Percentiles rank a stretch among this genome's conserved stretches.
phyloP scores from a whole-genome alignment of 495 filamentous ascomycete genomes.

The Penicillium crystallinum region DNA sequence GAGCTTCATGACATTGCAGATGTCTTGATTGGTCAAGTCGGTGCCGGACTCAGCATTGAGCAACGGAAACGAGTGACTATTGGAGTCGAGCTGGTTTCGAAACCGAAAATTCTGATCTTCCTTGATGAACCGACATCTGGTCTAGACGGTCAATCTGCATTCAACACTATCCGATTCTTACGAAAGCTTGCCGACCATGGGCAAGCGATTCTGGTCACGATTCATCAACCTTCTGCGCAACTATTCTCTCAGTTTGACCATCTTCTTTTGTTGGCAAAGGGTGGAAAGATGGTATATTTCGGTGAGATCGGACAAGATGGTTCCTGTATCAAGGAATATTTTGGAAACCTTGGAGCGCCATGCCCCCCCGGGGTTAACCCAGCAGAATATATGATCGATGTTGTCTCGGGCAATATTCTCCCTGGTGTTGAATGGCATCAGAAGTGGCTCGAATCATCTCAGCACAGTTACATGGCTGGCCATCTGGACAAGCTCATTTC shows the following conservation, averaged over 20 bases:
- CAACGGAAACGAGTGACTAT: conserved; percentile 84
- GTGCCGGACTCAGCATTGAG: conserved; percentile 65
- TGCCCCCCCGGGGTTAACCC: conserved; percentile 51
- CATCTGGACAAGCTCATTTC: too few relatives aligned
- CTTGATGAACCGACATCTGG: conserved; percentile 86
- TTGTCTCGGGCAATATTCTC: conserved; percentile 42
- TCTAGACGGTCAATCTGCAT: conserved; percentile 79
- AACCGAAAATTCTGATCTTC: conserved; percentile 77
- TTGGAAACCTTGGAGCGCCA: conserved; percentile 42
- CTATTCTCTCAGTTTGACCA: conserved; percentile 83
- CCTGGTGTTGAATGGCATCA: background rate
- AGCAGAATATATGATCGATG: conserved; percentile 81
- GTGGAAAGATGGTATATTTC: conserved; percentile 67
- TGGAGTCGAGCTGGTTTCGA: conserved; percentile 83
- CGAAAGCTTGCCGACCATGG: conserved; percentile 70
- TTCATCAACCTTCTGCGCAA: conserved; percentile 81
- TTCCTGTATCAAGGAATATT: conserved; percentile 61
- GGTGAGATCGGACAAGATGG: conserved; percentile 77
- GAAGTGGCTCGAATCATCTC: background rate
- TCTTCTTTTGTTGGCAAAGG: conserved; percentile 65
- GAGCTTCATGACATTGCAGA: background rate
- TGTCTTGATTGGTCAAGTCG: background rate
- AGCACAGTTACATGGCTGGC: background rate
- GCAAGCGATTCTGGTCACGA: conserved; percentile 78
- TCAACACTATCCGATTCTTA: conserved; percentile 66